These are phyloP conservation scores for Penicillium hesseltinei DNA, from an alignment of 2,329 filamentous ascomycete genomes.

Conservation along the genomic window DNA sequence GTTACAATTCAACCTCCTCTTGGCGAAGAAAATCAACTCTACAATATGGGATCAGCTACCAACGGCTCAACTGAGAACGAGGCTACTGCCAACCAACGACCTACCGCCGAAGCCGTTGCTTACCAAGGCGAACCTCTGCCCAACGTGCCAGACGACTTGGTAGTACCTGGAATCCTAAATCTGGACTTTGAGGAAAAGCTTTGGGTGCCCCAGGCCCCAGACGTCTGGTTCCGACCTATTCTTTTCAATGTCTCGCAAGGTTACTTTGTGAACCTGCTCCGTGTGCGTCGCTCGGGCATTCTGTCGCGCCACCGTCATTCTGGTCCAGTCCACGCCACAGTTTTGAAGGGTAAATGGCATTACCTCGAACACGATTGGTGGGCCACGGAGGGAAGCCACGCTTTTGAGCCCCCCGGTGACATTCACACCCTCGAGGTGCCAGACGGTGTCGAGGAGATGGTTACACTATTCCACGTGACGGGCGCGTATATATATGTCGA, in stretches of 20 bases:
- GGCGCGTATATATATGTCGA: not conserved
- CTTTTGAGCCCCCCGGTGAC: not conserved
- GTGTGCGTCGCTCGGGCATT: slow-evolving; percentile 32
- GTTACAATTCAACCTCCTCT: no score
- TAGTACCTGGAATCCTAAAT: not conserved
- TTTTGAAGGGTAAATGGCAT: not conserved
- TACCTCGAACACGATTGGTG: not conserved
- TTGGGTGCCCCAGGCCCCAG: slow-evolving; percentile 34
- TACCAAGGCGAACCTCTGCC: not conserved
- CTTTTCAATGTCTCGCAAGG: slow-evolving; percentile 31
- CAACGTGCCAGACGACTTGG: not conserved
- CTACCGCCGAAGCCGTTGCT: no score
- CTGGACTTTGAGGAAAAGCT: slow-evolving; percentile 25
- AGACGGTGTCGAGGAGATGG: not conserved
- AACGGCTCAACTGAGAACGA: no score
- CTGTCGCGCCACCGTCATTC: slow-evolving; percentile 33
- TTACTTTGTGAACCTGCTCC: slow-evolving; percentile 34
- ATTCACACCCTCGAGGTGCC: not conserved
- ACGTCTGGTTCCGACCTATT: slow-evolving; percentile 35
- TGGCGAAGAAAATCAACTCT: no score
- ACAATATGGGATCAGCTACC: no score
- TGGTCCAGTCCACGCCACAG: not conserved
- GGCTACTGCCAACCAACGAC: no score
- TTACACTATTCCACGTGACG: not conserved
- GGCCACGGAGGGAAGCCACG: not conserved